Percentiles rank a stretch among this genome's conserved stretches.
phyloP scores from a whole-genome alignment of 108 stramenopile genomes.

The Stephanodiscus triporus region DNA sequence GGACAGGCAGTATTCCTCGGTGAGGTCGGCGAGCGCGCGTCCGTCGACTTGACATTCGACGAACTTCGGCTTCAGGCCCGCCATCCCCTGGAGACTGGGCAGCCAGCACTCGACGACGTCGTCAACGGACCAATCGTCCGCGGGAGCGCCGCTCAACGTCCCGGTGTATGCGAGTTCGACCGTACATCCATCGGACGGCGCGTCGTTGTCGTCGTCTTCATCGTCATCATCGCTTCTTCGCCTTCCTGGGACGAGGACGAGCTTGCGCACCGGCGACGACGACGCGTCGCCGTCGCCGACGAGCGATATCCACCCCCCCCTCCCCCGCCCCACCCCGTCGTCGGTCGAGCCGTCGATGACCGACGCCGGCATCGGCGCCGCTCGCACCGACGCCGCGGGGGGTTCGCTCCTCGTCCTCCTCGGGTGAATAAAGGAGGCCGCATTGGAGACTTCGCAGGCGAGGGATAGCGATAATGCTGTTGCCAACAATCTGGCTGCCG shows the following conservation, averaged over 20 bases:
- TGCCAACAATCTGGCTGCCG: too few relatives aligned
- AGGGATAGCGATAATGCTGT: too few relatives aligned
- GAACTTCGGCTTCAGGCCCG: conserved; percentile 28
- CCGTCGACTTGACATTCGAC: conserved; percentile 49
- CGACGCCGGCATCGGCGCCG: neutral
- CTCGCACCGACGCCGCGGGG: neutral
- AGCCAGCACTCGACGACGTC: conserved; percentile 70
- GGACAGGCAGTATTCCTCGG: conserved; percentile 54
- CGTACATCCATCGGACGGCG: conserved; percentile 21
- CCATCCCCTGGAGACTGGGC: conserved; percentile 56
- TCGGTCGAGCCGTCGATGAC: neutral
- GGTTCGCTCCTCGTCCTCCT: too few relatives aligned
- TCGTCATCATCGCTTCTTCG: too few relatives aligned
- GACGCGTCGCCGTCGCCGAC: neutral
- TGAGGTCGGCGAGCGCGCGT: conserved; percentile 45
- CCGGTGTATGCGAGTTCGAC: conserved; percentile 45
- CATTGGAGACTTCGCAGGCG: too few relatives aligned
- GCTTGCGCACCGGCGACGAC: conserved; percentile 32
- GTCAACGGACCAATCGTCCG: conserved; percentile 41
- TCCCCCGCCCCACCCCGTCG: neutral
- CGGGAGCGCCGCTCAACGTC: conserved; percentile 17
- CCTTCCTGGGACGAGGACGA: conserved; percentile 32
- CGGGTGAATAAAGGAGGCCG: too few relatives aligned
- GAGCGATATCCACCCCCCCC: conserved; percentile 33
- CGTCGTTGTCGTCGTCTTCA: too few relatives aligned